phyloP scores from a whole-genome alignment of 148 eudicot genomes.

The Oxyria digyna region DNA sequence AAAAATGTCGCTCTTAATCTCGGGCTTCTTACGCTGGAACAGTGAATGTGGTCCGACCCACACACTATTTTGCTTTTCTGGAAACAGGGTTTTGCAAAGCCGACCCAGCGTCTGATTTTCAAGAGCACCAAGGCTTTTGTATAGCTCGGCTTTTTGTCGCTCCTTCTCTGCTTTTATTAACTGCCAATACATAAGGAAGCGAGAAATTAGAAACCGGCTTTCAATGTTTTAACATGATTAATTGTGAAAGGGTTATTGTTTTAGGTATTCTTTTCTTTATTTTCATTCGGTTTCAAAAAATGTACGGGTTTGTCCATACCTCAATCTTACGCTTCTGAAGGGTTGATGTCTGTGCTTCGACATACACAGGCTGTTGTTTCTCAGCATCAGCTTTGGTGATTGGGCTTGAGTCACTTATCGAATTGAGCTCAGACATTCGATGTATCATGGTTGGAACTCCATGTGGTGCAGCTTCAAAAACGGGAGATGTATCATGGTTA shows the following conservation, averaged over 20 bases:
- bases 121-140: conserved; percentile 47
- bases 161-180: conserved; percentile 43
- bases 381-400: conserved; percentile 19
- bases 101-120: conserved; percentile 58
- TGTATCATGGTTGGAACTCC: no score
- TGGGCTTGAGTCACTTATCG: conserved; percentile 24
- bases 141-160: conserved; percentile 43
- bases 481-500: conserved; percentile 22
- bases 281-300: background rate
- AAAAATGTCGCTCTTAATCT: conserved; percentile 29
- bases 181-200: conserved; percentile 13
- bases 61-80: conserved; percentile 28
- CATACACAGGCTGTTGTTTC: conserved; percentile 21
- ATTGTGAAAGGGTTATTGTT: no score
- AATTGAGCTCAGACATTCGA: conserved; percentile 12
- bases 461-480: conserved; percentile 29
- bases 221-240: no score
- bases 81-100: conserved; percentile 50
- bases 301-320: conserved; percentile 24
- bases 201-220: background rate
- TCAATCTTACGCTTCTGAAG: conserved; percentile 38
- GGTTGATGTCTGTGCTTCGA: conserved; percentile 20
- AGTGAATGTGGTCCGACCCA: conserved; percentile 76
- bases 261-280: no score
- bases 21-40: conserved; percentile 15